Base-by-base conservation (phyloP, 305 asterid species). In the Rubia peregrina region DNA sequence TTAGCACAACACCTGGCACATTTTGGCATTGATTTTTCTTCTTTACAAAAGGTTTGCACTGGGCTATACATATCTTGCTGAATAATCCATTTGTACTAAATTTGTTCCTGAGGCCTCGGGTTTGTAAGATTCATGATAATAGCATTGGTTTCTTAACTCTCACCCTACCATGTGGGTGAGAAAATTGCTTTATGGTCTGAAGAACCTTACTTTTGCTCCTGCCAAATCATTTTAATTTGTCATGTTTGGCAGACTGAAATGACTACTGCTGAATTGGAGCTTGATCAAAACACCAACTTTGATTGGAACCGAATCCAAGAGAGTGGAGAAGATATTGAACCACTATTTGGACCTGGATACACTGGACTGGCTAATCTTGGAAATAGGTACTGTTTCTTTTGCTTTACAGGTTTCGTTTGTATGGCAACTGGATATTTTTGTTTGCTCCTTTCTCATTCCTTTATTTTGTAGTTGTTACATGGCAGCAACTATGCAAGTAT, bases 271-370 rank as follows among this genome's bases (percentile, higher is more conserved):
- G 99, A 94, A 82, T 88, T 90, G 78, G 99, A 94, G 75, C 98
- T 94, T 74, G 99, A 94, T 82, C 98, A 88, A 74, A 94, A 91
- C 76, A 83, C 93, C 84, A 91, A 86, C 79, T 94, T 73, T 33
- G 99, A 94, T 84, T 94, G 99, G 99, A 94, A 94, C 75, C 96
- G 99, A 65, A 94, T 91, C 79, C 99, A 91, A 85, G 98, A 94
- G 84, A 94, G 95, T 68, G 97, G 97, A 69, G 85, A 86, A 78
- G 97, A 94, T 33, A 87, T 76, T 77, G 95, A 89, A 70, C 98
- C 95, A 60, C 90, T 94, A 41, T 87, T 82, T 83, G 99, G 99
- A 79, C 94, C 99, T 22, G 99, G 98, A 69, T 94, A 89, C 80
- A 94, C 99, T 10, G 99, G 99, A 79, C 92, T 94, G 74, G 83